A percentile compares a stretch with the other conserved stretches of the same genome.
Evolutionary conservation across 345 rosid species (phyloP).

Genomic region (Linum lewisii): DNA sequence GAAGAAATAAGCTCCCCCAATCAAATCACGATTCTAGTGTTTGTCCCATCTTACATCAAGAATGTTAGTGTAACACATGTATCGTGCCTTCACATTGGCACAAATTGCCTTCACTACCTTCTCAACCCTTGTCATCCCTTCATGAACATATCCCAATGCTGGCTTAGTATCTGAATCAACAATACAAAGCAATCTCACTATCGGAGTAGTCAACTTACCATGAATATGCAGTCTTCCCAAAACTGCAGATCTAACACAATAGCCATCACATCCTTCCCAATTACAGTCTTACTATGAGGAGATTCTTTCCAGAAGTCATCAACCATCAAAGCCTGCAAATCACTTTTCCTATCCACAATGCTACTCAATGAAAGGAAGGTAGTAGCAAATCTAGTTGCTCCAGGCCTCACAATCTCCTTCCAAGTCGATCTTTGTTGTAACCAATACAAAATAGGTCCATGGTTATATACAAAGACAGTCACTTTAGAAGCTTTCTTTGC

Average conservation of each 20-base stretch:
- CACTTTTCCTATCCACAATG: neutral
- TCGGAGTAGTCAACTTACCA: neutral
- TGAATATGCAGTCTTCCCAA: neutral
- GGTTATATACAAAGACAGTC: constrained; percentile 4
- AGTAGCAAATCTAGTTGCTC: neutral
- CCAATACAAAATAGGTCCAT: neutral
- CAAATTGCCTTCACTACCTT: neutral
- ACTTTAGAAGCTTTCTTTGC: neutral
- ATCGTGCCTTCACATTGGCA: neutral
- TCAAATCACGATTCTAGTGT: neutral
- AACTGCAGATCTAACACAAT: neutral
- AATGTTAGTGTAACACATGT: neutral
- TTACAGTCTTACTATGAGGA: neutral
- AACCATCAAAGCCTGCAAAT: neutral
- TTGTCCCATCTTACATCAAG: neutral
- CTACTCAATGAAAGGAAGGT: neutral
- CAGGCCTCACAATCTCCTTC: neutral
- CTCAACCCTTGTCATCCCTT: no score
- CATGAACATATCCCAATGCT: neutral
- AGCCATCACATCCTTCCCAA: neutral
- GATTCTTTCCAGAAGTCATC: neutral
- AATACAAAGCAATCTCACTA: neutral
- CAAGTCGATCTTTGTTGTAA: neutral
- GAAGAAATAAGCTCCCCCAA: neutral
- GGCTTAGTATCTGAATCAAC: constrained; percentile 1